Conservation (phyloP, 371 early-diverging fungal species). For the Mucor irregularis region DNA sequence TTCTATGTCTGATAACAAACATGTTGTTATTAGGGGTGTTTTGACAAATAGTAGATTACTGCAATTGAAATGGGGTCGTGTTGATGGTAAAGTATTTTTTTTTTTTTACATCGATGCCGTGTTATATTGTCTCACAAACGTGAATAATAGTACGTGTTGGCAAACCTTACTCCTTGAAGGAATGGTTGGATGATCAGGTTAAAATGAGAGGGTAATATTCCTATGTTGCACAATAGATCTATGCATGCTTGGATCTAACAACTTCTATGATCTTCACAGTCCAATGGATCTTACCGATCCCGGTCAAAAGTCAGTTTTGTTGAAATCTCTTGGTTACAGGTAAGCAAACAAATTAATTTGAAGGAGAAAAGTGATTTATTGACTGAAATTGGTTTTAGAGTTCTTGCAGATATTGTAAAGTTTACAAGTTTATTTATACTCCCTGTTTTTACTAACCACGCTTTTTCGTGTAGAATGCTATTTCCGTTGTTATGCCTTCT, state of each 20-base stretch:
- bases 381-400: constrained; percentile 48
- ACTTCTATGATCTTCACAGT: constrained; percentile 4
- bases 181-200: constrained; percentile 66
- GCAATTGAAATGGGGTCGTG: constrained; percentile 80
- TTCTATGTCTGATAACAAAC: no score
- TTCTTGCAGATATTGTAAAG: constrained; percentile 72
- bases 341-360: constrained; percentile 13
- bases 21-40: constrained; percentile 40
- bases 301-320: constrained; percentile 38
- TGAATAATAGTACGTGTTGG: constrained; percentile 70
- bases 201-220: constrained; percentile 45
- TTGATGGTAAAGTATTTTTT: constrained; percentile 45
- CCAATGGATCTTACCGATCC: constrained; percentile 34
- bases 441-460: not conserved
- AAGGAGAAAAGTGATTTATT: no score
- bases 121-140: not conserved
- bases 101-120: not conserved
- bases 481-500: constrained; percentile 85
- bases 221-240: no score
- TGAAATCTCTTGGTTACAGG: constrained; percentile 61
- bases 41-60: constrained; percentile 58
- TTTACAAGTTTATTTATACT: not conserved
- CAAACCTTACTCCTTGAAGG: constrained; percentile 71
- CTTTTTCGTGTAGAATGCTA: constrained; percentile 43
- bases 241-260: not conserved